Conservation (phyloP, 2,329 filamentous ascomycete species). For the Fusarium domesticum region DNA sequence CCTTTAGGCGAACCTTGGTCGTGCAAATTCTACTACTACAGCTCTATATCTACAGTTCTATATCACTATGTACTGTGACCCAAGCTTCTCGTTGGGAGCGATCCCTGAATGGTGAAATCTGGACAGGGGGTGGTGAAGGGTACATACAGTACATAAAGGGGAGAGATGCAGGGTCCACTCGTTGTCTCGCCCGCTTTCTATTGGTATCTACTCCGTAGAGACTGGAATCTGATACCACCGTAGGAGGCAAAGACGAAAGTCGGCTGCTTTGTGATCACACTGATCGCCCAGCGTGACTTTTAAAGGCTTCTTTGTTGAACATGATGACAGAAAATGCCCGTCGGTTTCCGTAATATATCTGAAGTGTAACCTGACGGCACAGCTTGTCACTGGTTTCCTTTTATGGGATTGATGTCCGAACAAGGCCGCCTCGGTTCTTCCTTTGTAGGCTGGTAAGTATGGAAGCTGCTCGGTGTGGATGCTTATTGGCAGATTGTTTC, state of each 20-base stretch:
- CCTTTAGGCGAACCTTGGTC: slow-evolving; percentile 35
- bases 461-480: slow-evolving; percentile 1
- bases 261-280: too few species aligned
- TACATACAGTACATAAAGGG: too few species aligned
- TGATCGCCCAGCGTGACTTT: too few species aligned
- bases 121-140: slow-evolving; percentile 14
- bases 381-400: not conserved
- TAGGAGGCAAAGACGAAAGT: too few species aligned
- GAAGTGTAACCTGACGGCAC: too few species aligned
- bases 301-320: not conserved
- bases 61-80: slow-evolving; percentile 2
- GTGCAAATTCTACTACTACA: slow-evolving; percentile 34
- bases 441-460: slow-evolving; percentile 4
- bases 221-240: too few species aligned
- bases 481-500: slow-evolving; percentile 5
- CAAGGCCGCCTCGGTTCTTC: not conserved
- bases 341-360: not conserved
- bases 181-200: too few species aligned
- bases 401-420: not conserved
- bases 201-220: too few species aligned
- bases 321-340: not conserved
- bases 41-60: too few species aligned
- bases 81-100: slow-evolving; percentile 1
- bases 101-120: slow-evolving; percentile 6
- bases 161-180: slow-evolving; percentile 7